Conservation (phyloP, 2,329 filamentous ascomycete species). For the Paraphoma sp. region DNA sequence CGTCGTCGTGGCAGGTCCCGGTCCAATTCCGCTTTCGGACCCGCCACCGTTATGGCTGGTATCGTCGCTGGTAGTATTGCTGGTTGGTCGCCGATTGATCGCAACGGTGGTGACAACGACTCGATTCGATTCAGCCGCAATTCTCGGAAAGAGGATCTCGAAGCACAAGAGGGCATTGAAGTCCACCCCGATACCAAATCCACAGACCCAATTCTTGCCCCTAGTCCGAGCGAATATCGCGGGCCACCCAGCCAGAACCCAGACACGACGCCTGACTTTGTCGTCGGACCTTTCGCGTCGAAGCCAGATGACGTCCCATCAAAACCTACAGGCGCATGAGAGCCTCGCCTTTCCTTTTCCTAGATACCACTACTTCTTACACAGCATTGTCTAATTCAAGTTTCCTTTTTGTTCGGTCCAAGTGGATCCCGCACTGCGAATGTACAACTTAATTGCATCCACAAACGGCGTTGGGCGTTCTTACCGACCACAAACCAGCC, state of each 20-base stretch:
- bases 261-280: constrained; percentile 54
- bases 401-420: not conserved
- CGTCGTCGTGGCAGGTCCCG: constrained; percentile 68
- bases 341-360: not conserved
- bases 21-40: constrained; percentile 75
- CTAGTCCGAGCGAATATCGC: constrained; percentile 48
- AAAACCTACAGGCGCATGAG: not conserved
- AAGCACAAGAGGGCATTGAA: constrained; percentile 53
- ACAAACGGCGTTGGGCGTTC: not conserved
- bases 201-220: constrained; percentile 55
- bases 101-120: constrained; percentile 51
- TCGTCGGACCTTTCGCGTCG: constrained; percentile 49
- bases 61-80: constrained; percentile 79
- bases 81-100: constrained; percentile 76
- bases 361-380: not conserved
- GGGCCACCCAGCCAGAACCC: constrained; percentile 53
- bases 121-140: constrained; percentile 48
- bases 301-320: not conserved
- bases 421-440: not conserved
- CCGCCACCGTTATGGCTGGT: constrained; percentile 82
- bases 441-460: not conserved
- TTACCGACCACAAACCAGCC: not conserved
- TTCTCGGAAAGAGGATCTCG: constrained; percentile 48
- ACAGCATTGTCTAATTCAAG: not conserved
- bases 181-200: constrained; percentile 58